Conservation (phyloP, 495 filamentous ascomycete genomes). For the Annulohypoxylon maeteangense region DNA sequence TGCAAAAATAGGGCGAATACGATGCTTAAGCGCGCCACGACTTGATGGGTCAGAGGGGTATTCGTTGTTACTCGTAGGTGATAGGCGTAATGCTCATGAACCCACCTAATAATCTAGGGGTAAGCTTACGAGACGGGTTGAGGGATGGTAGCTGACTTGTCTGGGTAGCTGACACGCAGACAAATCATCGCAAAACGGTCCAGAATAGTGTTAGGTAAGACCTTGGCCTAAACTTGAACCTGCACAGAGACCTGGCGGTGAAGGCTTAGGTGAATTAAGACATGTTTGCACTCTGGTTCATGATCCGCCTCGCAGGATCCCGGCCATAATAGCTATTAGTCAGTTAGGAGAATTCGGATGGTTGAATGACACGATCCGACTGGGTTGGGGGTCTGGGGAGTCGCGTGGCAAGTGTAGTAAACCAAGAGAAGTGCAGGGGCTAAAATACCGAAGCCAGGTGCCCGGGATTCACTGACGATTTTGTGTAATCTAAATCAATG, state of each 20-base stretch:
- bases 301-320: not conserved
- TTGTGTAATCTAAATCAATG: not conserved
- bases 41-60: not conserved
- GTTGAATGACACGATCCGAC: not conserved
- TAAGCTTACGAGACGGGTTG: not conserved
- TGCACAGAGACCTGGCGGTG: not conserved
- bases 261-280: not conserved
- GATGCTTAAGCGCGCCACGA: not conserved
- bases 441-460: not conserved
- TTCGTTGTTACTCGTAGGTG: not conserved
- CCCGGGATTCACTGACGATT: not conserved
- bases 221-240: not conserved
- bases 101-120: not conserved
- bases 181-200: not conserved
- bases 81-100: not conserved
- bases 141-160: not conserved
- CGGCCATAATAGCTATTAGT: not conserved
- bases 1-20: not conserved
- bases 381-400: constrained; percentile 1
- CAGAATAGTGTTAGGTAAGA: constrained; percentile 1
- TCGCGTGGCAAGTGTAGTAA: constrained; percentile 2
- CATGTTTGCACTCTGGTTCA: not conserved
- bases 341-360: not conserved
- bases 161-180: not conserved
- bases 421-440: not conserved